These are phyloP conservation scores for Leishmania gerbilli DNA, from an alignment of 208 protist genomes.

Conservation along the genomic window DNA sequence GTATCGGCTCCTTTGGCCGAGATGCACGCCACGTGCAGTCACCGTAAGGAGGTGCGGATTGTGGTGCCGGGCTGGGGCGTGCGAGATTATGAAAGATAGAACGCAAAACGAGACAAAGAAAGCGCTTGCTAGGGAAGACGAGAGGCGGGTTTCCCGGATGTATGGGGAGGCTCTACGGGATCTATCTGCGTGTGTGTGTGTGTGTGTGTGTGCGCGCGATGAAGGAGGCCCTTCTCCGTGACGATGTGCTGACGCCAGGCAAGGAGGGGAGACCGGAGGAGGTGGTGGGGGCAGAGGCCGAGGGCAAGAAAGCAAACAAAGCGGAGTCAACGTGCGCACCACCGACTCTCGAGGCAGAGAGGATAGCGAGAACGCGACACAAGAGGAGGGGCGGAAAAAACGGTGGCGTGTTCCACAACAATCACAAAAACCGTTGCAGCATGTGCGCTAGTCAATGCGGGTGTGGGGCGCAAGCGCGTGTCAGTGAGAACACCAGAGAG, in stretches of 20 bases:
- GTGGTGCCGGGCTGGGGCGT: background rate
- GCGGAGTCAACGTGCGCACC: background rate
- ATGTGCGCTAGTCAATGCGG: background rate
- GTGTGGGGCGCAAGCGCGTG: background rate
- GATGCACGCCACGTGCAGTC: background rate
- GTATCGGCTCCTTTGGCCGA: background rate
- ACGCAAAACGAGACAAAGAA: background rate
- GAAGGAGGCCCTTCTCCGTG: background rate
- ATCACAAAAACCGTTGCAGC: background rate
- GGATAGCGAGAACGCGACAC: background rate
- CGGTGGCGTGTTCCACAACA: background rate
- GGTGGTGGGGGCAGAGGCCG: background rate
- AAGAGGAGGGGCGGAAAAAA: conserved; percentile 13
- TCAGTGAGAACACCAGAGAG: background rate
- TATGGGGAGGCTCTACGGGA: background rate
- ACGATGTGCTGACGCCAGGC: background rate
- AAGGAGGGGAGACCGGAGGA: background rate
- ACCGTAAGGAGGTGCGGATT: background rate
- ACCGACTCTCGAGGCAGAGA: background rate
- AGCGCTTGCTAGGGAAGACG: background rate
- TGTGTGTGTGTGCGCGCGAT: background rate
- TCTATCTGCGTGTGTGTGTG: background rate
- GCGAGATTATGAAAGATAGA: background rate
- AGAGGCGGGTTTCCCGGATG: background rate
- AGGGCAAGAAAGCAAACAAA: background rate